These are phyloP conservation scores for Tinospora cordifolia DNA, from an alignment of 164 flowering plant species.

Conservation along the genomic window DNA sequence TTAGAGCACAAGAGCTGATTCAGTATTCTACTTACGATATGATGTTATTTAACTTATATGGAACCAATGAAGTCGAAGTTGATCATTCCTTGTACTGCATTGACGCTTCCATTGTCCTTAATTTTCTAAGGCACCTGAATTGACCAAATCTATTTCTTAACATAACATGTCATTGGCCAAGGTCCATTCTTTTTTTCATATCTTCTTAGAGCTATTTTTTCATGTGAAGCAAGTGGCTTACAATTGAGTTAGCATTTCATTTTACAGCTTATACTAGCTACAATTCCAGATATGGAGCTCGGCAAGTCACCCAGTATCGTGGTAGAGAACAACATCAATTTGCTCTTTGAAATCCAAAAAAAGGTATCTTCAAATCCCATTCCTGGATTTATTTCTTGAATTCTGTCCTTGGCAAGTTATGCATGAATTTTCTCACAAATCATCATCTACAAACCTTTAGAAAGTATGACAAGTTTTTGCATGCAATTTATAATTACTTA, in stretches of 20 bases:
- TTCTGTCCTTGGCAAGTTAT: conserved; percentile 8
- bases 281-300: conserved; percentile 39
- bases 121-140: no score
- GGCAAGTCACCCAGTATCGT: conserved; percentile 66
- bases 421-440: neutral
- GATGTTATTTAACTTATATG: no score
- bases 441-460: neutral
- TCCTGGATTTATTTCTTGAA: conserved; percentile 10
- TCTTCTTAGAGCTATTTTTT: neutral
- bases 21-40: no score
- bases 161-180: neutral
- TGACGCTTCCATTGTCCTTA: no score
- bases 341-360: conserved; percentile 82
- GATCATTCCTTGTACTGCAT: no score
- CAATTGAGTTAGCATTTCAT: neutral
- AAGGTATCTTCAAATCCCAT: conserved; percentile 37
- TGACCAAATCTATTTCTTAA: no score
- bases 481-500: conserved; percentile 6
- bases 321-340: conserved; percentile 61
- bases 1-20: no score
- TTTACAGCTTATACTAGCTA: conserved; percentile 77
- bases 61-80: no score
- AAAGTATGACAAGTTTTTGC: neutral
- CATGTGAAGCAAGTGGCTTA: neutral
- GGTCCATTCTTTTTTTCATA: neutral